Conservation (phyloP, 208 protist species). For the Acanthamoeba healyi region DNA sequence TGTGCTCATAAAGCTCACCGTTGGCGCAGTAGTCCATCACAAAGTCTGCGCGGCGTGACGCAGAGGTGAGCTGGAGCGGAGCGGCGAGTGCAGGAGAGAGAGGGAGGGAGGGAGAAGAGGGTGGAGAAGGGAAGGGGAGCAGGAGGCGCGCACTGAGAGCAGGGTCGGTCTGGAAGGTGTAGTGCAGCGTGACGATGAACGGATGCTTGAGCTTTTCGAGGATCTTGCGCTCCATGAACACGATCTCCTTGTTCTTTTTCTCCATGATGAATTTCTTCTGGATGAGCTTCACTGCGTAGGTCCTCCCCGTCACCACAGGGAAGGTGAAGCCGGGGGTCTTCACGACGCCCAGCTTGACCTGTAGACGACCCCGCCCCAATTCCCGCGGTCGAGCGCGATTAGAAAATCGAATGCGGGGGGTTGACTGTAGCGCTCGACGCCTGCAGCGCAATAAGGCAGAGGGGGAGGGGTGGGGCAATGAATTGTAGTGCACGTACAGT, state of each 20-base stretch:
- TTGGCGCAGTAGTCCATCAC: constrained; percentile 64
- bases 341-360: constrained; percentile 41
- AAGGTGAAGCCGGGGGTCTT: not conserved
- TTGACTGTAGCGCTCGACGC: not conserved
- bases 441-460: too few relatives aligned
- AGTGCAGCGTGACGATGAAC: constrained; percentile 52
- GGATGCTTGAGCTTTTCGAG: constrained; percentile 46
- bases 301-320: not conserved
- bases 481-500: not conserved
- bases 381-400: too few relatives aligned
- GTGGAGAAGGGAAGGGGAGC: too few relatives aligned
- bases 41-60: not conserved
- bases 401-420: not conserved
- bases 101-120: not conserved
- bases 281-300: constrained; percentile 25
- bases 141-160: not conserved
- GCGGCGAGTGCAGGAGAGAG: not conserved
- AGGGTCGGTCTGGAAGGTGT: constrained; percentile 22
- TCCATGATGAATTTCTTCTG: constrained; percentile 67
- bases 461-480: too few relatives aligned
- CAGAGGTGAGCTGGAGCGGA: not conserved
- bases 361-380: too few relatives aligned
- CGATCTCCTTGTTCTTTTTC: constrained; percentile 68
- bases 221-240: constrained; percentile 31
- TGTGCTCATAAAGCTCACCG: constrained; percentile 1